These are phyloP conservation scores for Collybiopsis luxurians DNA, from an alignment of 768 basidiomycete genomes.

Conservation along the genomic window DNA sequence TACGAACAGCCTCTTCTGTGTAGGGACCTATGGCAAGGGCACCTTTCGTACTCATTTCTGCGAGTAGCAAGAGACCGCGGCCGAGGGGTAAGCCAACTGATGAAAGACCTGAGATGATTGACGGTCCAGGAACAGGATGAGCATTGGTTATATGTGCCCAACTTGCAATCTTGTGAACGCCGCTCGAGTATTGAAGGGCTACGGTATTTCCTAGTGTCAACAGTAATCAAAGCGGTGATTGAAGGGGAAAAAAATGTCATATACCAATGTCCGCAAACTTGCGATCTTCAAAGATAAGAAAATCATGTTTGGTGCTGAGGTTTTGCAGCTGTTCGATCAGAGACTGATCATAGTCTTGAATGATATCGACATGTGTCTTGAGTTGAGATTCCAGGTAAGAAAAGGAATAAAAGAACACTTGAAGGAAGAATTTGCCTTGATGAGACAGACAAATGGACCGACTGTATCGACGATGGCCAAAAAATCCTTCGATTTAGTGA, in stretches of 20 bases:
- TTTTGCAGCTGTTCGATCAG: slow-evolving; percentile 67
- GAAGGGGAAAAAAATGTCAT: neutral
- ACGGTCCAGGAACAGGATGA: slow-evolving; percentile 94
- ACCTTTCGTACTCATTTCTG: slow-evolving; percentile 95
- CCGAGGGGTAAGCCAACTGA: slow-evolving; percentile 82
- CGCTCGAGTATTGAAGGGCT: slow-evolving; percentile 88
- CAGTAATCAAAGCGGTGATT: neutral
- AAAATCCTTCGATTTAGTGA: slow-evolving; percentile 75
- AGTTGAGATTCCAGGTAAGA: slow-evolving; percentile 11
- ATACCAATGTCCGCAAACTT: slow-evolving; percentile 98
- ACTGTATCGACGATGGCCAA: slow-evolving; percentile 85
- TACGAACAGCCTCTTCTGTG: slow-evolving; percentile 78
- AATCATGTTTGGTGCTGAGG: slow-evolving; percentile 81
- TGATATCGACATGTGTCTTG: slow-evolving; percentile 95
- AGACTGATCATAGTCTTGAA: slow-evolving; percentile 82
- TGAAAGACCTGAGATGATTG: slow-evolving; percentile 86
- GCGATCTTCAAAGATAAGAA: slow-evolving; percentile 96
- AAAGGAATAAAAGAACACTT: slow-evolving; percentile 12
- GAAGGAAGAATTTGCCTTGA: slow-evolving; percentile 66
- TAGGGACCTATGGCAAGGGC: slow-evolving; percentile 82
- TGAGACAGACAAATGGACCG: slow-evolving; percentile 86
- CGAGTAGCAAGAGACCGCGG: slow-evolving; percentile 85
- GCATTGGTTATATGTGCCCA: slow-evolving; percentile 99
- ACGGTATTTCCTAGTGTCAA: slow-evolving; percentile 84
- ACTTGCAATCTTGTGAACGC: slow-evolving; percentile 87